A percentile compares a stretch with the other conserved stretches of the same genome.
phyloP scores from a whole-genome alignment of 2,329 filamentous ascomycete genomes.

The Tolypocladium amazonense region DNA sequence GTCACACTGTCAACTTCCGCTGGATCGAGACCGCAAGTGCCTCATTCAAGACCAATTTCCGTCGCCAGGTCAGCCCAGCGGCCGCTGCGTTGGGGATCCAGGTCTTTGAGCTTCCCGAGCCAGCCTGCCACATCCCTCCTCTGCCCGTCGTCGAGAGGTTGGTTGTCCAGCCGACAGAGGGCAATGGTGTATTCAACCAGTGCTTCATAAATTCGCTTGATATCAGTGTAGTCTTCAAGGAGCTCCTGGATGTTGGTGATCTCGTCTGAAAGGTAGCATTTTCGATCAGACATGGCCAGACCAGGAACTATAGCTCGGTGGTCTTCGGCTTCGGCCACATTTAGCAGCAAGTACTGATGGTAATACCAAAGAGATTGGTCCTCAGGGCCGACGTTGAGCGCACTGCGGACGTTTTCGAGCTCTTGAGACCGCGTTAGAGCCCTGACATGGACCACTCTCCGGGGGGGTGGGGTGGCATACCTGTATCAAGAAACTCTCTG shows the following conservation, averaged over 20 bases:
- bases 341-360: constrained; percentile 75
- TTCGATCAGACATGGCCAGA: constrained; percentile 49
- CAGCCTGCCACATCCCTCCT: constrained; percentile 39
- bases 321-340: constrained; percentile 41
- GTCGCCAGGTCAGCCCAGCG: constrained; percentile 64
- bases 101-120: constrained; percentile 53
- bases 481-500: constrained; percentile 59
- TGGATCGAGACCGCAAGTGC: neutral
- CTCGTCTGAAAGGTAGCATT: constrained; percentile 57
- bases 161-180: constrained; percentile 42
- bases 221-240: constrained; percentile 44
- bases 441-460: neutral
- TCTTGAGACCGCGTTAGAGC: constrained; percentile 34
- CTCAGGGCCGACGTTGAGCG: constrained; percentile 79
- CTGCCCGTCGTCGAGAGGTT: constrained; percentile 26
- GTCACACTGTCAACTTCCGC: neutral
- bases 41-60: constrained; percentile 14
- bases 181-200: constrained; percentile 63
- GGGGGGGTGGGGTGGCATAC: constrained; percentile 26
- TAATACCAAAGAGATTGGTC: constrained; percentile 98
- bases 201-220: constrained; percentile 84
- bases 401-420: constrained; percentile 62
- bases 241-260: constrained; percentile 62
- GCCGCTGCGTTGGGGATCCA: constrained; percentile 66
- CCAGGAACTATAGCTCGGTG: constrained; percentile 52